phyloP scores from a whole-genome alignment of 768 basidiomycete species.

The Podaxis mareebaensis region DNA sequence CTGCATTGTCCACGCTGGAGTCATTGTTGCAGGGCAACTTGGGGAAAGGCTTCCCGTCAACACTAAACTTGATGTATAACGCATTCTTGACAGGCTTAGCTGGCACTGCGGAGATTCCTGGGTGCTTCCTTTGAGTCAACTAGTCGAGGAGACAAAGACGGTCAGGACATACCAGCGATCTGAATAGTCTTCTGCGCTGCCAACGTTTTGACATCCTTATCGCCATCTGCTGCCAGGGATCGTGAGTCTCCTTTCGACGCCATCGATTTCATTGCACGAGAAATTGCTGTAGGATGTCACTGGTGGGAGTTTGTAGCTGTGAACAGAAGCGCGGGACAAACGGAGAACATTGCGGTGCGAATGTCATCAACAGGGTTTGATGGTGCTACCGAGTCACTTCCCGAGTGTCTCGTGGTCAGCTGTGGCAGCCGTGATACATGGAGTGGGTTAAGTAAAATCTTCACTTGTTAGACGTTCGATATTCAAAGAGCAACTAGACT shows the following conservation, averaged over 20 bases:
- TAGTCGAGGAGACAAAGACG: background rate
- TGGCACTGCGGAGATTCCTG: conserved; percentile 16
- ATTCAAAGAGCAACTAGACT: no score
- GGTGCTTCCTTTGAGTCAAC: background rate
- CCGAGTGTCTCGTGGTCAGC: background rate
- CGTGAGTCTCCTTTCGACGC: background rate
- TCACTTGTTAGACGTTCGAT: no score
- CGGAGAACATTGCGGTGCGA: background rate
- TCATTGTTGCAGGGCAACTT: conserved; percentile 15
- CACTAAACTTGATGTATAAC: conserved; percentile 15
- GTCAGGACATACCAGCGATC: background rate
- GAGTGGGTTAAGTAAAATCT: no score
- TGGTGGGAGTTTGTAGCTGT: background rate
- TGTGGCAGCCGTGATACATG: background rate
- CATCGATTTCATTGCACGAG: background rate
- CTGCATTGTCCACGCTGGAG: background rate
- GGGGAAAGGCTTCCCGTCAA: conserved; percentile 15
- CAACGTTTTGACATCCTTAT: background rate
- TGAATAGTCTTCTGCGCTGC: background rate
- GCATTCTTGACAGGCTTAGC: background rate
- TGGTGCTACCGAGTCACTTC: background rate
- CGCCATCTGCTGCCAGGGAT: background rate
- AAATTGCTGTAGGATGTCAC: background rate
- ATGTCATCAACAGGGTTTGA: background rate
- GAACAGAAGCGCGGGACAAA: background rate